Evolutionary conservation across 179 eudicot genomes (phyloP).

Genomic region (Silene coronaria): DNA sequence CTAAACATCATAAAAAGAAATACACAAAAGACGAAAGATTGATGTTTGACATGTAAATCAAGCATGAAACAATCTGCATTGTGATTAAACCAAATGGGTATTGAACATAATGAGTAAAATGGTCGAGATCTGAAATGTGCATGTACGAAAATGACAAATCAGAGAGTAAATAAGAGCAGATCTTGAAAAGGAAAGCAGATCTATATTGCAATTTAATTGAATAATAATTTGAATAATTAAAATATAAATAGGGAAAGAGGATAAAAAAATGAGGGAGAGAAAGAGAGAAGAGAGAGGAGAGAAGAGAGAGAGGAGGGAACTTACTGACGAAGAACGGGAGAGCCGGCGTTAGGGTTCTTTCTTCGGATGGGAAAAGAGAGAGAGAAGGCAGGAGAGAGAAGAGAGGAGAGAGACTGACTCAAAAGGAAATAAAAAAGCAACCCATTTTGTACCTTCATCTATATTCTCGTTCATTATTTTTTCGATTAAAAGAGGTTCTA

Average conservation of each 20-base stretch:
- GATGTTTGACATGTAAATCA: neutral
- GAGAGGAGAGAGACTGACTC: constrained; percentile 17
- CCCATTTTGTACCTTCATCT: neutral
- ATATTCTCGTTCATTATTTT: neutral
- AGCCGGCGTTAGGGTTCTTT: constrained; percentile 43
- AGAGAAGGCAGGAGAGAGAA: constrained; percentile 18
- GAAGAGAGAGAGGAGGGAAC: constrained; percentile 23
- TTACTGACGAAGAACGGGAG: constrained; percentile 41
- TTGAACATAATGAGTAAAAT: neutral
- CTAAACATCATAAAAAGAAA: neutral
- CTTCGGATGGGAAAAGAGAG: constrained; percentile 34
- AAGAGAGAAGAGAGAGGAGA: constrained; percentile 8
- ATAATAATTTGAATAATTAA: too few species aligned
- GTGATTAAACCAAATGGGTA: neutral
- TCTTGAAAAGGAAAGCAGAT: constrained; percentile 13
- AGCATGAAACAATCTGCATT: constrained; percentile 2
- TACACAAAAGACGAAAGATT: neutral
- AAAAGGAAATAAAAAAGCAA: constrained; percentile 3
- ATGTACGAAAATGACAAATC: constrained; percentile 3
- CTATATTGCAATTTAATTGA: neutral
- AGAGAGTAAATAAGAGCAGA: neutral
- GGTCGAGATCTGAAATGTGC: neutral
- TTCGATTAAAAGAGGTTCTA: neutral
- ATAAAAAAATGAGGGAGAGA: neutral
- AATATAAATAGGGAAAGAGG: too few species aligned